Conservation (phyloP, 83 land plant genomes). For the Thuja plicata region DNA sequence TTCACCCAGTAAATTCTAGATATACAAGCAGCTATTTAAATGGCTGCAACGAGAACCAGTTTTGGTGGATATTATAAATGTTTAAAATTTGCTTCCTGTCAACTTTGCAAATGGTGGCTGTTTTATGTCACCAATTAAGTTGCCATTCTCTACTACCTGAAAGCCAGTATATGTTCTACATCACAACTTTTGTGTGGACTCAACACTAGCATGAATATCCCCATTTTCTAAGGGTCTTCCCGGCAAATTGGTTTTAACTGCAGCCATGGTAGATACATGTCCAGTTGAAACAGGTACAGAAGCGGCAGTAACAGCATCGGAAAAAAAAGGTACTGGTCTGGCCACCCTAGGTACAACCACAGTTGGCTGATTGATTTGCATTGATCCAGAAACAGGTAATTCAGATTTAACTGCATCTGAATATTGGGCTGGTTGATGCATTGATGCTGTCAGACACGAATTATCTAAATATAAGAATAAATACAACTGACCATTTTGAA, state of each 20-base stretch:
- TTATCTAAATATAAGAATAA: not conserved
- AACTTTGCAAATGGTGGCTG: not conserved
- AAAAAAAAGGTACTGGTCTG: constrained; percentile 7
- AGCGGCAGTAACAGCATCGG: not conserved
- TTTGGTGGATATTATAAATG: not conserved
- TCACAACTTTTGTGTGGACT: constrained; percentile 9
- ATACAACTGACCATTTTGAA: not conserved
- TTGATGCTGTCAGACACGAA: constrained; percentile 5
- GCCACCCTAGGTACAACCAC: not conserved
- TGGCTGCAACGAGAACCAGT: not conserved
- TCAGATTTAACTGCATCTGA: constrained; percentile 12
- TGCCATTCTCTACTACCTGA: constrained; percentile 1
- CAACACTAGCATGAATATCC: not conserved
- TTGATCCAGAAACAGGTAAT: constrained; percentile 6
- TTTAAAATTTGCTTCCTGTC: not conserved
- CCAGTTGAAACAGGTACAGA: constrained; percentile 12
- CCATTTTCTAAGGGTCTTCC: constrained; percentile 18
- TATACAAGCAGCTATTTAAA: constrained; percentile 9
- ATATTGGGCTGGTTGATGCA: not conserved
- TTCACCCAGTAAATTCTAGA: not conserved
- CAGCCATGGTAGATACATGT: not conserved
- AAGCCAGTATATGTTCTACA: not conserved
- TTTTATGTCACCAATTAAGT: not conserved
- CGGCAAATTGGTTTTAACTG: constrained; percentile 10
- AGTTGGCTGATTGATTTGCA: constrained; percentile 8